Evolutionary conservation across 163 green algal species (phyloP).

Genomic region (Smithsoniella earleae): DNA sequence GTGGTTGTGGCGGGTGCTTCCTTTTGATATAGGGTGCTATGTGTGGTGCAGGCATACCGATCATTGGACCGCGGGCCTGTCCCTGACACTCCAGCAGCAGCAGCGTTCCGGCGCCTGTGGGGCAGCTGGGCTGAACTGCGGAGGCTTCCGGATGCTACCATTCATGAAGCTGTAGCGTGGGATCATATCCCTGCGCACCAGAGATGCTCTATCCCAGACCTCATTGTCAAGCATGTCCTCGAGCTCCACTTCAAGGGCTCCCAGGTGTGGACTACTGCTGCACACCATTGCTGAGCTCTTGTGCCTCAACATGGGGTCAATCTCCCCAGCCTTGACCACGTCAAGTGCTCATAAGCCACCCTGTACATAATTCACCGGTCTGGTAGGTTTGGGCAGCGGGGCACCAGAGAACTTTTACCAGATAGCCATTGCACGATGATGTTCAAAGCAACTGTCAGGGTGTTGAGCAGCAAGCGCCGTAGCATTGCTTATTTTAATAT

Average conservation of each 20-base stretch:
- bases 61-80: background rate
- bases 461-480: too few relatives aligned
- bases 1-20: too few relatives aligned
- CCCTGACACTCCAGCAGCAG: background rate
- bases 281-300: too few relatives aligned
- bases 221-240: conserved; percentile 20
- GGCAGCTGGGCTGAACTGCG: background rate
- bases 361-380: too few relatives aligned
- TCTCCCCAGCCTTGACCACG: too few relatives aligned
- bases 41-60: conserved; percentile 16
- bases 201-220: background rate
- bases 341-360: too few relatives aligned
- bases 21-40: background rate
- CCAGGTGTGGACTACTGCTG: background rate
- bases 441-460: too few relatives aligned
- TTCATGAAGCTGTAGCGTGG: conserved; percentile 14
- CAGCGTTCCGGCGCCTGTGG: conserved; percentile 23
- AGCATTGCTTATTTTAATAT: too few relatives aligned
- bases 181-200: background rate
- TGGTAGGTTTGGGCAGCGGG: too few relatives aligned
- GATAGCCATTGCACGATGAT: too few relatives aligned
- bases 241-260: background rate
- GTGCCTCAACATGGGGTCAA: too few relatives aligned
- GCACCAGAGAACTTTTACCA: too few relatives aligned
- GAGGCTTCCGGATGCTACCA: conserved; percentile 19